Conservation (phyloP, 1,284 basidiomycete genomes). For the Ceratobasidium sp. region DNA sequence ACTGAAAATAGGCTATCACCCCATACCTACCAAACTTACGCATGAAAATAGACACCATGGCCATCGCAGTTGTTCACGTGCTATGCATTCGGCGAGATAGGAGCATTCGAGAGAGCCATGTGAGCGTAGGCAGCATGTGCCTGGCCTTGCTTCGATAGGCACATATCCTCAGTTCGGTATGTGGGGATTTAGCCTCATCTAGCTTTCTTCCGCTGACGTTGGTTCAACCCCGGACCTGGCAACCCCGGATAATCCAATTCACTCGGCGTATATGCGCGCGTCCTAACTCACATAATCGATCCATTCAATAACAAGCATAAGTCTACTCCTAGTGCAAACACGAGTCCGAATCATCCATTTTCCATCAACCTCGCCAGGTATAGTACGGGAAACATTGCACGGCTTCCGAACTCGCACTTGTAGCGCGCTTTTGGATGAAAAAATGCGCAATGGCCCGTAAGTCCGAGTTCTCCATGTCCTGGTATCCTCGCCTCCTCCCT, state of each 20-base stretch:
- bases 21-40: neutral
- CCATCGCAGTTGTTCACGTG: neutral
- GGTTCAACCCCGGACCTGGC: neutral
- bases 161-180: neutral
- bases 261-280: neutral
- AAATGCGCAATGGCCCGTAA: conserved; percentile 10
- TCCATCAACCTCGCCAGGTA: conserved; percentile 14
- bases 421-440: neutral
- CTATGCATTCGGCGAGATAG: neutral
- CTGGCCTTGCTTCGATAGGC: no score
- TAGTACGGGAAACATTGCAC: conserved; percentile 1
- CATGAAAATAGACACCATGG: no score
- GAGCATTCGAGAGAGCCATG: neutral
- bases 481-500: neutral
- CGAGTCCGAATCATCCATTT: neutral
- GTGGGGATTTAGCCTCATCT: neutral
- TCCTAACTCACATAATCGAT: neutral
- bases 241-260: neutral
- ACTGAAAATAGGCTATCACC: neutral
- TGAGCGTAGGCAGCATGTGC: neutral
- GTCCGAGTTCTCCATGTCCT: conserved; percentile 9
- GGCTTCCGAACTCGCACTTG: neutral
- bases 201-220: neutral
- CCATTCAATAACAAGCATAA: neutral
- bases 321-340: neutral